Base-by-base conservation (phyloP, 148 eudicot species). In the Diospyros kaki region DNA sequence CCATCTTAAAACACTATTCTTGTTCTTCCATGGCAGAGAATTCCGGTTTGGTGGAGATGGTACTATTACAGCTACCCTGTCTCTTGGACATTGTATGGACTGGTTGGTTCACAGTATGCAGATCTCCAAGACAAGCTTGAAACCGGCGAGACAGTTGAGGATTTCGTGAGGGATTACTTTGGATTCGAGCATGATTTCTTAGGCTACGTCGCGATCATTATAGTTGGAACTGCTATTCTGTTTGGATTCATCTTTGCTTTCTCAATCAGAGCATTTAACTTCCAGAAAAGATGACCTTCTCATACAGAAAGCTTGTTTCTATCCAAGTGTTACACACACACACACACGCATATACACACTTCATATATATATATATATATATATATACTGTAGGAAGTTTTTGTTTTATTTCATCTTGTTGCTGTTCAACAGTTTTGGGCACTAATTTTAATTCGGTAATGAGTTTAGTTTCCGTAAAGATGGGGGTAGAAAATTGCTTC, bases 31-130 rank as follows among this genome's bases (percentile, higher is more conserved):
- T 61, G 14, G 77, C 92, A 93, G 98, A 86, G 89, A 66, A 93
- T 89, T 60, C 98, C 98, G 2, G 68, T 81, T 3, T 87, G 91
- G 91, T 87, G 91, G 91, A 83, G 85, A 69, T 87, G 88, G 88
- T 83, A 77, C 77, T 86, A 79, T 45, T 80, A 72, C 53, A 62
- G 77, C 6, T 73, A 75, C 17, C 91, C 91, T 0, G 42, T 82
- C 44, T 44, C 80, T 9, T 88, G 87, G 87, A 80, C 86, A 42
- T 12, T 86, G 44, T 88, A 84, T 44, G 89, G 89, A 48, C 59
- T 86, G 17, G 73, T 88, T 8, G 71, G 79, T 44, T 88, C 89
- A 13, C 91, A 88, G 42, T 86, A 76, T 9, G 87, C 83, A 64
- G 89, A 86, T 71, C 10, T 83, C 18, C 14, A 73, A 3, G 64